A percentile compares a stretch with the other conserved stretches of the same genome.
These are phyloP conservation scores for Emergomyces orientalis DNA, from an alignment of 2,329 filamentous ascomycete species.

Conservation along the genomic window DNA sequence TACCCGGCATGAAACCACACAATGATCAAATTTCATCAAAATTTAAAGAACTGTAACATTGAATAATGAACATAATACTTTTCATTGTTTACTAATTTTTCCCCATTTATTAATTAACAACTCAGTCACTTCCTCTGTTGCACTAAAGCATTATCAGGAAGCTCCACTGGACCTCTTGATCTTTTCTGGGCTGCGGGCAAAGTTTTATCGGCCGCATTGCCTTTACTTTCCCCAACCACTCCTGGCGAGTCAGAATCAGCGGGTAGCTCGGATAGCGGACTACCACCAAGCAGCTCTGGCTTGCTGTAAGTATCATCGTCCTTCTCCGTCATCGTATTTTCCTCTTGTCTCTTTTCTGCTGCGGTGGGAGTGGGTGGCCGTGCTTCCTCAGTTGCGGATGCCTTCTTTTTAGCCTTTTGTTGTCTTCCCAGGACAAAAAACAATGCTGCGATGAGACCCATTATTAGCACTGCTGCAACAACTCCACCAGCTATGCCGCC, in stretches of 20 bases:
- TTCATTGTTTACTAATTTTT: too few relatives aligned
- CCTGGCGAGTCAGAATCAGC: background rate
- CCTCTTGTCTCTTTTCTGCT: background rate
- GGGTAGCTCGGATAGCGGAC: background rate
- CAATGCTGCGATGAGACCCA: background rate
- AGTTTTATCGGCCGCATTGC: background rate
- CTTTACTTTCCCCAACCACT: background rate
- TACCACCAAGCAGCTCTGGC: background rate
- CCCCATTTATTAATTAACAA: too few relatives aligned
- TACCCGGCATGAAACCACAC: too few relatives aligned
- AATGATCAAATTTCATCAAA: too few relatives aligned
- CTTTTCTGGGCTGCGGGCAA: background rate
- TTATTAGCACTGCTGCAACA: background rate
- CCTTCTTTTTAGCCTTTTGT: background rate
- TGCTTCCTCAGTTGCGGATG: background rate
- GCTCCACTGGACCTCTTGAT: background rate
- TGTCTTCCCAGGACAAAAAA: background rate
- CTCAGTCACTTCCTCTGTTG: background rate
- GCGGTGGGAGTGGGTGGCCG: background rate
- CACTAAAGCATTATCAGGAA: background rate
- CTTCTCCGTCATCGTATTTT: background rate
- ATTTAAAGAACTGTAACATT: too few relatives aligned
- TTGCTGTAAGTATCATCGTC: background rate
- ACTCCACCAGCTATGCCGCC: background rate
- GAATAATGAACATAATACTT: too few relatives aligned